These are phyloP conservation scores for Brassica carinata DNA, from an alignment of 345 rosid species.

Conservation along the genomic window DNA sequence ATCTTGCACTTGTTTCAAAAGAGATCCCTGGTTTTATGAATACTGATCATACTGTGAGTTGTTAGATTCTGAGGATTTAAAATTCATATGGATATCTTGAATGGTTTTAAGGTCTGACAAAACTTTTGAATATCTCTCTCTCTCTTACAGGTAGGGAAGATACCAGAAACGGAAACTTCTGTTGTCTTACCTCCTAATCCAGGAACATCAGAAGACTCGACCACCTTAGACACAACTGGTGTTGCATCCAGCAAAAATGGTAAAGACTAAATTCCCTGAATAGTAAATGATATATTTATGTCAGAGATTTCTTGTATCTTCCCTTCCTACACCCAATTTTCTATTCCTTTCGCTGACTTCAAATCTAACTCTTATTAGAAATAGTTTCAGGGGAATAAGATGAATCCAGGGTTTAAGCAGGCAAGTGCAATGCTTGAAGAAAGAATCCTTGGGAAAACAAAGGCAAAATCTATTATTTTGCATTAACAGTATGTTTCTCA, in stretches of 20 bases:
- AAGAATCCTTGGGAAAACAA: not conserved
- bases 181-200: constrained; percentile 33
- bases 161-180: constrained; percentile 35
- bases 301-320: constrained; percentile 14
- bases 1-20: constrained; percentile 66
- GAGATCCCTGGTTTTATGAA: constrained; percentile 59
- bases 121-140: not conserved
- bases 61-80: constrained; percentile 4
- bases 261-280: not conserved
- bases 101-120: constrained; percentile 10
- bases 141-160: constrained; percentile 48
- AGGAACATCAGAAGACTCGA: constrained; percentile 34
- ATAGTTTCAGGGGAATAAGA: constrained; percentile 19
- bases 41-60: constrained; percentile 54
- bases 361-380: not conserved
- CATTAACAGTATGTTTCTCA: constrained; percentile 16
- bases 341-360: not conserved
- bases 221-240: constrained; percentile 18
- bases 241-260: constrained; percentile 19
- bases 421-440: constrained; percentile 5
- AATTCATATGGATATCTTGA: not conserved
- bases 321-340: not conserved
- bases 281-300: constrained; percentile 4
- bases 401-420: constrained; percentile 14
- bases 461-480: constrained; percentile 33